These are phyloP conservation scores for Exophiala lecanii-corni DNA, from an alignment of 2,329 filamentous ascomycete genomes.

Conservation along the genomic window DNA sequence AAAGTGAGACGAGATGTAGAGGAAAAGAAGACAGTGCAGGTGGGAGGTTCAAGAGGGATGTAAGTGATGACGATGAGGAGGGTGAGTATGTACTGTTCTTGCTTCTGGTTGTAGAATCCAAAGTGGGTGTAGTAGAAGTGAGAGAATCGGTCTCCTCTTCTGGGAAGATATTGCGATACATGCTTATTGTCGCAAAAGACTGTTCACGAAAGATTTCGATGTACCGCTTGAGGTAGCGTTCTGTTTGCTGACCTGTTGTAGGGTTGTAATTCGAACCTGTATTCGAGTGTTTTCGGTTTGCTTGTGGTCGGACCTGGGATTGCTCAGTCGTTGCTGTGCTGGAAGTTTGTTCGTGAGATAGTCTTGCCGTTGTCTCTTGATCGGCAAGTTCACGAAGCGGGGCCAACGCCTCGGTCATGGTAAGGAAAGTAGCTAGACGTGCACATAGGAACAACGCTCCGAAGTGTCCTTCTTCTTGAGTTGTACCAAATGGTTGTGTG, in stretches of 20 bases:
- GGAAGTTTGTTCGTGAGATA: conserved; percentile 12
- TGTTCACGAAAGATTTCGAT: conserved; percentile 98
- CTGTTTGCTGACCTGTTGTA: conserved; percentile 74
- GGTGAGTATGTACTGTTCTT: conserved; percentile 36
- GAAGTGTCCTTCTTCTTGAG: conserved; percentile 59
- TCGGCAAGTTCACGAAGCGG: conserved; percentile 86
- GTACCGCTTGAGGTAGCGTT: conserved; percentile 89
- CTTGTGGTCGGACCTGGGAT: conserved; percentile 1
- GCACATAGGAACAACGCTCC: conserved; percentile 85
- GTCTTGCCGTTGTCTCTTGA: conserved; percentile 61
- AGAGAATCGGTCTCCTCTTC: conserved; percentile 29
- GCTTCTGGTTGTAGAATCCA: background rate
- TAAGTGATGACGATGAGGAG: conserved; percentile 6
- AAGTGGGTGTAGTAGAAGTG: conserved; percentile 16
- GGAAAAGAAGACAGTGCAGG: conserved; percentile 79
- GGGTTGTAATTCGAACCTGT: conserved; percentile 5
- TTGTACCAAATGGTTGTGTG: conserved; percentile 21
- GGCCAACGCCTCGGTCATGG: conserved; percentile 75
- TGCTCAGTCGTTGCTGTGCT: background rate
- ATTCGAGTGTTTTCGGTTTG: conserved; percentile 9
- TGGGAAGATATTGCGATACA: conserved; percentile 85
- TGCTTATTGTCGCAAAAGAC: conserved; percentile 89
- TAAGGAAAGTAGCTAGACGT: conserved; percentile 71
- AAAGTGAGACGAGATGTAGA: conserved; percentile 72
- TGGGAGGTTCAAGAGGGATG: conserved; percentile 52